Evolutionary conservation across 2,329 filamentous ascomycete genomes (phyloP), one percentile per base, ranked within the genome.

Genomic region (Aspergillus ustus): DNA sequence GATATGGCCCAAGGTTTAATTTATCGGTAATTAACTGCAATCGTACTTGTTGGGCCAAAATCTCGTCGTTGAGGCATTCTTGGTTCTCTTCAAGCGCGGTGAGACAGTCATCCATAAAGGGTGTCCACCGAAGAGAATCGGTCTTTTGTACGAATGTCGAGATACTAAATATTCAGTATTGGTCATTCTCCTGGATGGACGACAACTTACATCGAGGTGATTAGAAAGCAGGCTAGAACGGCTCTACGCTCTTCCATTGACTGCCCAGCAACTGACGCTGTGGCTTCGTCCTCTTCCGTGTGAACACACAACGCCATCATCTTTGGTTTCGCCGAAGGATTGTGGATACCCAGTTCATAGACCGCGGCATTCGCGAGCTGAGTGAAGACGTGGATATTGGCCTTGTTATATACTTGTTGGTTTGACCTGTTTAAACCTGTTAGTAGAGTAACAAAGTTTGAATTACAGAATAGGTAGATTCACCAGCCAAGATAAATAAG

Each of bases 91-190:
- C 75, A 0, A 89, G 71, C 1, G 77, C 64, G 7, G 78, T 71
- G 1, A 89, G 74, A 29, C 81, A 84, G 20, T 87, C 84, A 22
- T 87, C 85, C 76, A 89, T 82, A 54, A 86, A 81, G 0, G 81
- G 66, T 0, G 82, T 87, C 87, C 86, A 90, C 1, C 76, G 78
- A 48, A 89, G 75, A 0, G 79, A 64, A 57, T 87, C 84, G 53
- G 81, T 77, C 50, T 81, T 80, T 25, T 80, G 80, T 15, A 84
- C 74, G 56, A 79, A 82, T 1, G 73, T 73, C 4, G 78, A 71
- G 54, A 77, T 70, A 31, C 81, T 84, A 31, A 19, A 3, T 5
- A 65, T 70, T 62, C 52, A 46, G 40, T 9, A 48, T 25, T 7
- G n/a, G 7, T 2, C 20, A 31, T 25, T 2, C 7, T 3, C 13